Evolutionary conservation across 495 filamentous ascomycete species (phyloP).

Genomic region (Penicillium roqueforti): DNA sequence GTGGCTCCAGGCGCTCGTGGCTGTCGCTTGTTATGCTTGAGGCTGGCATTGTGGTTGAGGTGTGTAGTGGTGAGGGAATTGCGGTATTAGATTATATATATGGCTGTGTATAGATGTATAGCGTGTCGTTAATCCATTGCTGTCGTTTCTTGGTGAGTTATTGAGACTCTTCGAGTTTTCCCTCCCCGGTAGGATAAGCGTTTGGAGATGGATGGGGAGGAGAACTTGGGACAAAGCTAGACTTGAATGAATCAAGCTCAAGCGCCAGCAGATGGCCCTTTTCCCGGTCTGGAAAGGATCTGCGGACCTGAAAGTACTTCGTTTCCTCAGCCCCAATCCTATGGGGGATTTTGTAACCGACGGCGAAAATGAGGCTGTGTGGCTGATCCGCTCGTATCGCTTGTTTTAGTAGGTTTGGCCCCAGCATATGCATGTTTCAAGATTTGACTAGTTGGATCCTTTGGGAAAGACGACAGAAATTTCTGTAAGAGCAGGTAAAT

Average conservation of each 20-base stretch:
- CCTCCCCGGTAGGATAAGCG: not conserved
- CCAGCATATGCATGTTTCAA: not conserved
- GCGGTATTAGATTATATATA: not conserved
- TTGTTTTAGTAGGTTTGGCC: not conserved
- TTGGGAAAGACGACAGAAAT: not conserved
- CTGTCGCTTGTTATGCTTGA: constrained; percentile 40
- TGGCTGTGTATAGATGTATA: not conserved
- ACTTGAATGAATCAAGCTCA: constrained; percentile 3
- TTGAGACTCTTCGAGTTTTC: not conserved
- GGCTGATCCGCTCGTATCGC: constrained; percentile 23
- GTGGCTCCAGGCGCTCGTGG: constrained; percentile 49
- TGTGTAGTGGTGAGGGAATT: not conserved
- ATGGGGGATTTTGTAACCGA: not conserved
- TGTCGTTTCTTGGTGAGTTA: not conserved
- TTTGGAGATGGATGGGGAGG: not conserved
- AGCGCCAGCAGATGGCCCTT: not conserved
- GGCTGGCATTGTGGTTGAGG: constrained; percentile 24
- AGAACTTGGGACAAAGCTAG: not conserved
- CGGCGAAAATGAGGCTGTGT: constrained; percentile 3
- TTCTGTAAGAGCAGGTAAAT: not conserved
- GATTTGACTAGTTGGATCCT: not conserved
- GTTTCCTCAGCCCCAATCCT: not conserved
- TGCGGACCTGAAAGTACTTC: constrained; percentile 4
- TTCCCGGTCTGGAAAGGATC: constrained; percentile 15
- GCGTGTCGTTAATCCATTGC: constrained; percentile 8